These are phyloP conservation scores for Coemansia sp. DNA, from an alignment of 192 early-diverging fungal species.

Conservation along the genomic window DNA sequence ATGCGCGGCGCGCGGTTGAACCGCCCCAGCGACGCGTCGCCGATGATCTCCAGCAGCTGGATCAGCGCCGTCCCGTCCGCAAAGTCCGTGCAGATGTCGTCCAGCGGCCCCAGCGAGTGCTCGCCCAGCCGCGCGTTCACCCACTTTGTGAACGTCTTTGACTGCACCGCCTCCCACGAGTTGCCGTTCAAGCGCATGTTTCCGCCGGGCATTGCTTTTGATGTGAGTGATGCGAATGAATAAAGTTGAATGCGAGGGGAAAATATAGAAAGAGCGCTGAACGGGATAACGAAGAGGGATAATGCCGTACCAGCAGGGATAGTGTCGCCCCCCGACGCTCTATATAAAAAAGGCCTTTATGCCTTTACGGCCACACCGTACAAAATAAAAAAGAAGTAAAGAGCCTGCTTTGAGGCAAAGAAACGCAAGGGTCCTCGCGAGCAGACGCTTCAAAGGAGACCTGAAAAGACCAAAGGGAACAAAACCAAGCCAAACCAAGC, in stretches of 20 bases:
- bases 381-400: neutral
- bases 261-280: neutral
- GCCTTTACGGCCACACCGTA: neutral
- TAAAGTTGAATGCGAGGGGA: neutral
- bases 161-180: conserved; percentile 86
- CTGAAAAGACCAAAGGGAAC: too few species aligned
- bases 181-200: conserved; percentile 27
- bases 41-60: conserved; percentile 88
- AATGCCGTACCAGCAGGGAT: too few species aligned
- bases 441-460: neutral
- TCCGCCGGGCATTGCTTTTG: conserved; percentile 35
- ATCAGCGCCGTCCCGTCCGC: conserved; percentile 68
- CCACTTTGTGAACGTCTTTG: conserved; percentile 88
- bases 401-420: conserved; percentile 1
- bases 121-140: conserved; percentile 74
- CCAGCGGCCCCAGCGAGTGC: conserved; percentile 45
- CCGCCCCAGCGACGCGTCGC: conserved; percentile 79
- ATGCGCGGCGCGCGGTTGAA: conserved; percentile 88
- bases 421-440: neutral
- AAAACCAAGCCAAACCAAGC: too few species aligned
- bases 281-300: neutral
- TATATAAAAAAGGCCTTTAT: too few species aligned
- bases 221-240: conserved; percentile 6
- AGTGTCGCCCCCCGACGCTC: too few species aligned
- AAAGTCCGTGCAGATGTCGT: conserved; percentile 62